Evolutionary conservation across 73 alveolate genomes (phyloP), one percentile per base, ranked within the genome.

Genomic region (Stentor coeruleus): DNA sequence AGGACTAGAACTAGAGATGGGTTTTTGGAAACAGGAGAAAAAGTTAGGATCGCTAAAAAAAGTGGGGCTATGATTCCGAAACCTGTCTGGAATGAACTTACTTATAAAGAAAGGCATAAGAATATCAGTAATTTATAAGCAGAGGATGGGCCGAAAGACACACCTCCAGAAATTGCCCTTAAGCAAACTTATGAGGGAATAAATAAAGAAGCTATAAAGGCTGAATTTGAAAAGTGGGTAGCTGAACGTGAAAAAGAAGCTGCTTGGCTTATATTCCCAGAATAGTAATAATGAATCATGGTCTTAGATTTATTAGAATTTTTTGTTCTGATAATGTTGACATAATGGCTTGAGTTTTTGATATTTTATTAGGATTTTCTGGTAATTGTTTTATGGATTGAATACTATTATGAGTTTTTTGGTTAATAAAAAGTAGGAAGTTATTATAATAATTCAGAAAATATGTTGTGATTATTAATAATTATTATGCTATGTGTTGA

Each of bases 131-230:
- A 90, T 42, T 20, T 49, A 11, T 20, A 49, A 11, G 6, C 66
- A 49, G 66, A 49, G 20, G 28, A 11, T 20, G 97, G 96, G 0
- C 75, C 83, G 20, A 74, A 84, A 36, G 98, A 94, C 83, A 92
- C 98, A 36, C 55, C 83, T 59, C 89, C 97, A 26, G 95, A 93
- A 66, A 86, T 77, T 55, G 97, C 90, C 39, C 41, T 90, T 4
- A 88, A 92, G 84, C 88, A 87, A 82, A 92, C 97, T 37, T 94
- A 94, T 74, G 58, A 66, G 41, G 98, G 98, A 0, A 96, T 91
- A 55, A 97, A 94, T 66, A 89, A 91, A 59, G 90, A 75, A 33
- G 84, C 93, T 38, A 90, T 94, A 3, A 94, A 90, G 82, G 93
- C 86, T 35, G 95, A 94, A 41, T 94, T 94, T 77, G 95, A 92